Evolutionary conservation across 805 yeast genomes (phyloP), one percentile per base, ranked within the genome.

Genomic region (Nakazawaea ernobii): DNA sequence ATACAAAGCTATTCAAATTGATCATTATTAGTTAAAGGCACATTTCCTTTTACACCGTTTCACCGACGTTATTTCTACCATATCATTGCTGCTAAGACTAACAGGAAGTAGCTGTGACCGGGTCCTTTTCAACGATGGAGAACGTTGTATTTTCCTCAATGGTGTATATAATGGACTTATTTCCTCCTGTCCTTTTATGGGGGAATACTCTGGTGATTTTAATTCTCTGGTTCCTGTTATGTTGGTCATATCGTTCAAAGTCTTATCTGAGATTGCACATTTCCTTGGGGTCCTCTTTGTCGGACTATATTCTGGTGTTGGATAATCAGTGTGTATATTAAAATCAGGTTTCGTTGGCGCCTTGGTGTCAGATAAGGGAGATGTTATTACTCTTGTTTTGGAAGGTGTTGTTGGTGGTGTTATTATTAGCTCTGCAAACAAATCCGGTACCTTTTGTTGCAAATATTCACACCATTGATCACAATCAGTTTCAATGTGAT

Each of bases 401-500:
- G 45, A 36, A 15, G 52, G 51, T 9, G 48, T 48, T 5, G 45
- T 43, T 24, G 50, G 52, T 14, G 49, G 48, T 4, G 49, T 46
- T 13, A 46, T 33, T 6, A 32, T 14, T 29, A 36, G 13, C 14
- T 43, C 41, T 48, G 50, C 17, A 68, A 85, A 86, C 55, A 84
- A 69, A 50, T 74, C 77, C 2, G 94, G 90, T 6, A 80, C 64
- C 37, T 78, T 74, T 5, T 51, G 47, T 53, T 75, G 73, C 33
- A 87, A 62, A 39, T 73, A 70, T 13, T 68, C 63, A 26, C 90
- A 84, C 80, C 95, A 92, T 24, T 71, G 71, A 64, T 92, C 98
- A 60, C 97, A 87, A 59, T 89, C 96, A 44, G 81, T 67, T 44
- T 78, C 65, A 4, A 92, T 74, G 58, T 90, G 95, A 64, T 82